Percentiles rank a stretch among this genome's conserved stretches.
Conservation (phyloP, 768 basidiomycete genomes). For the Termitomyces sp. region DNA sequence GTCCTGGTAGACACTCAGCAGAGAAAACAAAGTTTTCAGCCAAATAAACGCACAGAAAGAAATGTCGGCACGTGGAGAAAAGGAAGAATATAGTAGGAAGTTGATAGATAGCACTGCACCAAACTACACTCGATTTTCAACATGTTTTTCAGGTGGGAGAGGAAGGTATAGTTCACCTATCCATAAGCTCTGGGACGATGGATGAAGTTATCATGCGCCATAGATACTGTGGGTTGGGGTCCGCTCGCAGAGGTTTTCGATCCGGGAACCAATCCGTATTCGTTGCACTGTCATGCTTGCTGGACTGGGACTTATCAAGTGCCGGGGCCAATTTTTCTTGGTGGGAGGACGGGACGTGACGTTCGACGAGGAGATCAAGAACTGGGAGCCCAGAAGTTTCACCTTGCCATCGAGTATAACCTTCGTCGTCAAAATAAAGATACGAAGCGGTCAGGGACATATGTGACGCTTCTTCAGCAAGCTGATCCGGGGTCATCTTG, state of each 20-base stretch:
- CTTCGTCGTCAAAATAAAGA: conserved; percentile 84
- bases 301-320: conserved; percentile 20
- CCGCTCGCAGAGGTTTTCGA: conserved; percentile 63
- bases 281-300: conserved; percentile 25
- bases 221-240: conserved; percentile 79
- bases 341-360: conserved; percentile 38
- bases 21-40: background rate
- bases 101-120: conserved; percentile 82
- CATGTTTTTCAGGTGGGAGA: conserved; percentile 3
- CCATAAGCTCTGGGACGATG: conserved; percentile 89
- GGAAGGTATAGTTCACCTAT: conserved; percentile 54
- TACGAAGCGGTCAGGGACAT: conserved; percentile 73
- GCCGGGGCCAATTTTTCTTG: conserved; percentile 19
- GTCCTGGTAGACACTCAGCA: conserved; percentile 45
- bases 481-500: conserved; percentile 33
- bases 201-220: conserved; percentile 86
- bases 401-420: conserved; percentile 86
- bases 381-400: conserved; percentile 91
- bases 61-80: conserved; percentile 92
- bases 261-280: conserved; percentile 78
- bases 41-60: conserved; percentile 48
- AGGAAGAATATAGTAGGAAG: conserved; percentile 89
- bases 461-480: conserved; percentile 52
- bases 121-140: conserved; percentile 36
- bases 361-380: conserved; percentile 76